Base-by-base conservation (phyloP, 116 monocot genomes). In the Zostera marina region DNA sequence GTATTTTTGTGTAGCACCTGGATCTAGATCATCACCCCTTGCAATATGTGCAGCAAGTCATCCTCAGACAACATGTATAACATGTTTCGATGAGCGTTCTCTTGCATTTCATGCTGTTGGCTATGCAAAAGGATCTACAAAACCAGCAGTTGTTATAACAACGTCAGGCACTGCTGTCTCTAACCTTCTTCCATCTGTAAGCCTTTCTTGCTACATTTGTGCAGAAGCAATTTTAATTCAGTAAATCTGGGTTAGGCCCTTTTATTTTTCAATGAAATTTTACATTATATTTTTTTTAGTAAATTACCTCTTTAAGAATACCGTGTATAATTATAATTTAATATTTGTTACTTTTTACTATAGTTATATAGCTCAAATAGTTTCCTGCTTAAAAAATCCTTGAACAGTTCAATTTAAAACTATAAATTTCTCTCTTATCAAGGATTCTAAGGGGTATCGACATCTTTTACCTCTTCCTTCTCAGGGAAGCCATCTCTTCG, bases 1-100 rank as follows among this genome's bases (percentile, higher is more conserved):
- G 93, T 93, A 92, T 60, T 92, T 87, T 58, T 92, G 92, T 72
- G 87, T 92, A 78, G 92, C 92, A 63, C 92, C 92, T 73, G 93
- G 93, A 61, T 93, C 93, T 62, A 78, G 93, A 73, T 93, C 93
- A 51, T 87, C 88, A 56, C 93, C 93, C 73, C 93, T 93, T 68
- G 81, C 93, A 44, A 52, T 93, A 74, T 61, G 73, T 77, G 93
- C 93, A 52, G 73, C 72, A 15, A 25, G 59, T 60, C 93, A 93
- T 88, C 67, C 81, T 47, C 70, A 62, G 17, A 76, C 93, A 32
- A 93, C 76, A 14, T 93, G 93, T 54, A 75, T 76, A 59, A 87
- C 93, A 52, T 84, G 84, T 71, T 87, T 68, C 79, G 93, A 93
- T 67, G 93, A 93, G 61, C 77, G 93, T 11, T 93, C 93, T 61